phyloP scores from a whole-genome alignment of 2,329 filamentous ascomycete species.

The Talaromyces amestolkiae region DNA sequence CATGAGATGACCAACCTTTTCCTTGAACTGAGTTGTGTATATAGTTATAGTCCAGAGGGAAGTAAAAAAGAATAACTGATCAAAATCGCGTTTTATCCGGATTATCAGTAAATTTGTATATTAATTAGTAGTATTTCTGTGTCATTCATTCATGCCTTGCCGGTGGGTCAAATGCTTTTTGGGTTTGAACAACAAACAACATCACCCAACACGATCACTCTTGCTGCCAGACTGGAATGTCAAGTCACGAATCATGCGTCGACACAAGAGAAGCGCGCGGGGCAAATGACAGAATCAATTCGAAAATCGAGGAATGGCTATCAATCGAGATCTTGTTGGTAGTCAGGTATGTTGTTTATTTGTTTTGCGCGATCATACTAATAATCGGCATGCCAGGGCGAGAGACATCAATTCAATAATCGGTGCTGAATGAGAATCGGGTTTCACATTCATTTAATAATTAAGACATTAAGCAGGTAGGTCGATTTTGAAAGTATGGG shows the following conservation, averaged over 20 bases:
- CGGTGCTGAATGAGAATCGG: background rate
- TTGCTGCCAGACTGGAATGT: constrained; percentile 7
- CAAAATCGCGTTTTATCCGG: background rate
- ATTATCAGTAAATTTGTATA: background rate
- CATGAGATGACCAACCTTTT: constrained; percentile 5
- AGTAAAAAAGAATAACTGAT: background rate
- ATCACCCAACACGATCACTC: background rate
- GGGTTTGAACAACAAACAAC: constrained; percentile 11
- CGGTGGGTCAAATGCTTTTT: constrained; percentile 5
- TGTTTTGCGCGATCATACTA: background rate
- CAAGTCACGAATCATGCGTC: background rate
- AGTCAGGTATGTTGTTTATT: background rate
- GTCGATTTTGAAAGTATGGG: background rate
- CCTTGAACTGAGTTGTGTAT: background rate
- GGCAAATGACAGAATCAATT: background rate
- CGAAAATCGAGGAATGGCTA: background rate
- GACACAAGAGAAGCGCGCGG: constrained; percentile 2
- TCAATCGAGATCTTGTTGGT: background rate
- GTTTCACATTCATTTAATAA: background rate
- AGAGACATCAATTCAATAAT: constrained; percentile 2
- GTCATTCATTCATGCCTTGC: constrained; percentile 7
- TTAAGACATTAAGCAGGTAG: background rate
- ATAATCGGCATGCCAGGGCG: constrained; percentile 2
- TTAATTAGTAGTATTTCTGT: background rate
- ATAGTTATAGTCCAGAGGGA: no score